These are phyloP conservation scores for Quercus aquifolioides DNA, from an alignment of 306 rosid genomes.

Conservation along the genomic window DNA sequence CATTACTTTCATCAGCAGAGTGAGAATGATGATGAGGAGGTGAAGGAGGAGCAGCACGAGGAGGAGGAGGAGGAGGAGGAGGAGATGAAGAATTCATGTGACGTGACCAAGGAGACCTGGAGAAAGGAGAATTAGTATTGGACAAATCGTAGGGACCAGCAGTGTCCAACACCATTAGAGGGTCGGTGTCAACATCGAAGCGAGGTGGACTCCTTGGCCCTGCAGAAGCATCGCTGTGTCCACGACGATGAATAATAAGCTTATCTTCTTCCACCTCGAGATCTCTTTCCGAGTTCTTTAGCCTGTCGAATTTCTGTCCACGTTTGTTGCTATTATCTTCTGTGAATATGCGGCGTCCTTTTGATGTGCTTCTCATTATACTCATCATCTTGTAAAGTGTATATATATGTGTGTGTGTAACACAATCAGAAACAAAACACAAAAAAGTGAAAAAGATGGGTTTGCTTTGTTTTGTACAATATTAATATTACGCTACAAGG, in stretches of 20 bases:
- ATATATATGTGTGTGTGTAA: too few species aligned
- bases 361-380: constrained; percentile 39
- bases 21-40: background rate
- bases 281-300: constrained; percentile 17
- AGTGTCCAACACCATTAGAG: constrained; percentile 20
- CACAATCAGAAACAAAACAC: background rate
- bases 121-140: constrained; percentile 38
- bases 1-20: background rate
- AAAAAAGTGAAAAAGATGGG: background rate
- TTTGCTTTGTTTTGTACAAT: background rate
- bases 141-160: constrained; percentile 10
- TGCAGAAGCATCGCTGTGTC: constrained; percentile 5
- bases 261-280: constrained; percentile 13
- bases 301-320: constrained; percentile 30
- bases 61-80: background rate
- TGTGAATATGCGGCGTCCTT: constrained; percentile 30
- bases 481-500: background rate
- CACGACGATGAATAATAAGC: constrained; percentile 4
- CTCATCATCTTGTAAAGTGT: background rate
- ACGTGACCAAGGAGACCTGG: constrained; percentile 83
- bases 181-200: constrained; percentile 9
- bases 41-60: background rate
- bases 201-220: background rate
- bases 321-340: constrained; percentile 29
- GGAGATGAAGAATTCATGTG: constrained; percentile 16